Base-by-base conservation (phyloP, 805 yeast genomes). In the Yamadazyma olivae region DNA sequence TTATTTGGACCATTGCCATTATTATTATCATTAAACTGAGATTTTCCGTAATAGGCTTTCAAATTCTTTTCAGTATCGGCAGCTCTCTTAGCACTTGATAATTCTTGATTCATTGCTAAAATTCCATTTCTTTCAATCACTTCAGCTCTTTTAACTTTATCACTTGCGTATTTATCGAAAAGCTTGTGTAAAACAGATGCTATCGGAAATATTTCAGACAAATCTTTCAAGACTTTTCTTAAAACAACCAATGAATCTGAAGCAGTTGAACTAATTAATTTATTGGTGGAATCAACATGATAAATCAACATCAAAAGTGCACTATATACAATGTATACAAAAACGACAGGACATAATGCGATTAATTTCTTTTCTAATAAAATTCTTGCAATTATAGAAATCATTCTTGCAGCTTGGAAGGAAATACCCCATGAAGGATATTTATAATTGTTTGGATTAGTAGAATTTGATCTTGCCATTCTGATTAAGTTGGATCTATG, bases 351-450 rank as follows among this genome's bases (percentile, higher is more conserved):
- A 40, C 77, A 71, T 44, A 66, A 70, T 36, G 57, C 60, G 36
- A 80, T 53, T 45, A 75, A 75, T 36, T 70, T 67, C 27, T 70
- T 66, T 29, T 70, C 74, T 26, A 69, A 47, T 39, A 84, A 46
- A 39, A 75, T 78, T 32, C 79, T 78, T 19, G 77, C 70, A 36
- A 85, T 79, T 28, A 75, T 67, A 4, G 84, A 73, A 43, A 84
- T 78, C 77, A 82, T 79, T 49, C 85, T 76, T 1, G 93, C 88
- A 1, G 90, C 85, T 56, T 82, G 87, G 66, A 83, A 83, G 2
- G 88, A 83, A 39, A 83, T 81, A 7, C 89, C 86, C 82, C 86
- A 79, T n/a, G 83, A 75, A 5, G 87, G 86, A 52, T 78, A 79
- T 46, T 53, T 67, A 59, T 59, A 70, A 50, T 65, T 70, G 44